A percentile compares a stretch with the other conserved stretches of the same genome.
These are phyloP conservation scores for Myriosclerotinia curreyana DNA, from an alignment of 2,329 filamentous ascomycete genomes.

Conservation along the genomic window DNA sequence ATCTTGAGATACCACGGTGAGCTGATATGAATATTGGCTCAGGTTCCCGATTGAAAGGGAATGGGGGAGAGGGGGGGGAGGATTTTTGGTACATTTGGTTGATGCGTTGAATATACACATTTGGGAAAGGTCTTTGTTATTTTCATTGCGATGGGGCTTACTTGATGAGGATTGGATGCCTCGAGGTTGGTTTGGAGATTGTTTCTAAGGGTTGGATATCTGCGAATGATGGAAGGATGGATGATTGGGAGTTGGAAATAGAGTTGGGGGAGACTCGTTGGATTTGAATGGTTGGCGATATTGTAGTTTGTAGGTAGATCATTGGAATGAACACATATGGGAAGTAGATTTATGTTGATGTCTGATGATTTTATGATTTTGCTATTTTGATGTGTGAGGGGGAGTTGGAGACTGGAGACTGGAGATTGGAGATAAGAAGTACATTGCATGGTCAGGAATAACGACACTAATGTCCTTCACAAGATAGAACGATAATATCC, in stretches of 20 bases:
- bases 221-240: background rate
- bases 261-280: background rate
- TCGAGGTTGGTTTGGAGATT: slow-evolving; percentile 4
- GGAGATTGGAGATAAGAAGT: background rate
- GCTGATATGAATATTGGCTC: background rate
- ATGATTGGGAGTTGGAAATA: background rate
- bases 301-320: background rate
- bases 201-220: background rate
- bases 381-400: background rate
- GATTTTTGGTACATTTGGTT: background rate
- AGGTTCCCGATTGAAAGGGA: background rate
- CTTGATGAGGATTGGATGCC: background rate
- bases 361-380: background rate
- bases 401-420: background rate
- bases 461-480: background rate
- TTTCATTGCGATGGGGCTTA: background rate
- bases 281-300: background rate
- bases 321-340: background rate
- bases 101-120: background rate
- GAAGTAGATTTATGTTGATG: background rate
- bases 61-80: background rate
- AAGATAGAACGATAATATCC: background rate
- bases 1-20: slow-evolving; percentile 8
- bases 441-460: background rate
- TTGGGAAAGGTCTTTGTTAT: background rate